Percentiles rank a stretch among this genome's conserved stretches.
Conservation (phyloP, 306 rosid genomes). For the Geum urbanum region DNA sequence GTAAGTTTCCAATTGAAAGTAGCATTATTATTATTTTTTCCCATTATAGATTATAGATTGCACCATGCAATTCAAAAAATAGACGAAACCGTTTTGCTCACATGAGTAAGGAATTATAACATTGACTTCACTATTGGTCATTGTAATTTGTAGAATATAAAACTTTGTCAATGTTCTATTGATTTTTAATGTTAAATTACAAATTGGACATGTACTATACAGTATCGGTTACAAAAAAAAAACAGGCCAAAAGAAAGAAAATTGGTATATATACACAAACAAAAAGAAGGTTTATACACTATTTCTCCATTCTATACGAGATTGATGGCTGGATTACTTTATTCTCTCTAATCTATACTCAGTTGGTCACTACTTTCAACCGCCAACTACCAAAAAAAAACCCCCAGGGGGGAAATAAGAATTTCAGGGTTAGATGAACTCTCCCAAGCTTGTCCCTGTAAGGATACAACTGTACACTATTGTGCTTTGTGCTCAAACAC, state of each 20-base stretch:
- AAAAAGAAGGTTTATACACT: not conserved
- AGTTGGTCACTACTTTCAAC: conserved; percentile 3
- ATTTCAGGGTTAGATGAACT: not conserved
- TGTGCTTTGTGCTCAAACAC: not conserved
- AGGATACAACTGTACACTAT: conserved; percentile 1
- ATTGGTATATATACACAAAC: conserved; percentile 11
- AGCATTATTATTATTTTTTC: too few relatives aligned
- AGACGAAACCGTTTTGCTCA: too few relatives aligned
- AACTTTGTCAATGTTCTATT: not conserved
- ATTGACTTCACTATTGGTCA: not conserved
- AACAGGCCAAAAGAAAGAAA: not conserved
- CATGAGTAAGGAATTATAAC: not conserved
- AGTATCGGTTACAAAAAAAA: not conserved
- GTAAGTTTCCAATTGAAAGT: too few relatives aligned
- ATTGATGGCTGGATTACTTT: conserved; percentile 4
- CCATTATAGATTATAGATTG: too few relatives aligned
- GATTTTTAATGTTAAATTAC: not conserved
- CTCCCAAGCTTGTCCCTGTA: not conserved
- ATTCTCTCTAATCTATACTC: conserved; percentile 6
- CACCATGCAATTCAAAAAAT: too few relatives aligned
- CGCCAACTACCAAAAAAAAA: conserved; percentile 8
- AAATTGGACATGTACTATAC: not conserved
- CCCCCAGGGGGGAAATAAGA: not conserved
- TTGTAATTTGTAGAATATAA: not conserved
- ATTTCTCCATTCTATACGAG: not conserved